Evolutionary conservation across 768 basidiomycete species (phyloP), one percentile per base, ranked within the genome.

Genomic region (Kwoniella botswanensis): DNA sequence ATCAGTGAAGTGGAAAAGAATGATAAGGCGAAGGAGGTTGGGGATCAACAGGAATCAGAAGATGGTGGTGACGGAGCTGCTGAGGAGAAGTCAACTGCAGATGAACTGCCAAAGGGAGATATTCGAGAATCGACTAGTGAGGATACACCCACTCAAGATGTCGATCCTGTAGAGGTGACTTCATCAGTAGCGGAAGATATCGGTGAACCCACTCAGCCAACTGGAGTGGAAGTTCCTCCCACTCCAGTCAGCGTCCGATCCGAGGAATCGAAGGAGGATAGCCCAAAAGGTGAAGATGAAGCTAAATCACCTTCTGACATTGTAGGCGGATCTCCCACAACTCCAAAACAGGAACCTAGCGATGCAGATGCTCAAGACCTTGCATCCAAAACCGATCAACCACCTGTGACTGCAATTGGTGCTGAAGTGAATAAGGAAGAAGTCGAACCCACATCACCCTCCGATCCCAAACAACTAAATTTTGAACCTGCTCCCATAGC

Each of bases 11-110:
- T 68, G 18, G 67, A 68, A 12, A 60, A 68, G 24, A 35, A 68
- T 26, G 61, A 50, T 18, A 29, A 58, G 11, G 52, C 56, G n/a
- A 24, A 58, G 26, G 54, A 68, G 22, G 52, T 63, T n/a, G 57
- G 44, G 15, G 61, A 71, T 56, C 46, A 44, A 54, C 10, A 24
- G 35, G 53, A 43, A n/a, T 29, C 53, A 17, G 21, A 62, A 11
- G 44, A 46, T 46, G 57, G n/a, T 58, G 9, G 21, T n/a, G 84
- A 87, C 57, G 85, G 84, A 1, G 88, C 86, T 50, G 88, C 86
- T 46, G 87, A 79, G 17, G 85, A 88, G 41, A 88, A 17, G 22
- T 24, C 15, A 57, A 22, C 46, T 15, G 46, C 46, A 18, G 46
- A 50, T 50, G 46, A 50, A 18, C 4, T 15, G 2, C 15, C 6